Evolutionary conservation across 2,329 filamentous ascomycete species (phyloP), one percentile per base, ranked within the genome.

Genomic region (Amylocarpus encephaloides): DNA sequence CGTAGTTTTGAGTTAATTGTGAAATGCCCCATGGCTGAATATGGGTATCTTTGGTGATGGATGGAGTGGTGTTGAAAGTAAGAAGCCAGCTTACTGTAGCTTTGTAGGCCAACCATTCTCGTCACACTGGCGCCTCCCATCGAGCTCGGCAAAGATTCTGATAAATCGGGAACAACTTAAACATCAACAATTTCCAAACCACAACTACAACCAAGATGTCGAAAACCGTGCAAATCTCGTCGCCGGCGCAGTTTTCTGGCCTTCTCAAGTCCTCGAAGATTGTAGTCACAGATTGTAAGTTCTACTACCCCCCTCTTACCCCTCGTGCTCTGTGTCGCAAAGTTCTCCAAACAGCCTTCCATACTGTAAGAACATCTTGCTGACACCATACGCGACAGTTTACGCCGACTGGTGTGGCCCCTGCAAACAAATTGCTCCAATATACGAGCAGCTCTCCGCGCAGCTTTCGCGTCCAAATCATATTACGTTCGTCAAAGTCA

Each of bases 211-310:
- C 34, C 49, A 61, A 57, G 10, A 66, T 67, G 64, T 66, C 65
- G 38, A 64, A 66, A 54, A 63, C 62, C 16, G 51, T 72, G 50
- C 64, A 71, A 46, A 80, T 83, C 55, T 68, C 70, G 56, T 82
- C 79, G 1, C 65, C 70, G 19, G 73, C 74, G 62, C 82, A 92
- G 64, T 85, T 94, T 62, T 77, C 75, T 61, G 70, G 72, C 30
- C 70, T 93, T 53, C 76, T 95, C 54, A 78, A 78, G 54, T 81
- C 78, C 49, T 90, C 87, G 32, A 81, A 79, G 58, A 80, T 95
- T 52, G 88, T 97, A 38, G 84, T 97, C 48, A 83, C 85, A 64
- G 88, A 95, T 71, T 96, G 90, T 95, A 74, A 78, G 88, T 76
- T 53, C 22, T 26, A 26, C 7, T 49, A 7, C 34, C 19, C 52